Conservation (phyloP, 371 early-diverging fungal genomes). For the Haplosporangium sp. region DNA sequence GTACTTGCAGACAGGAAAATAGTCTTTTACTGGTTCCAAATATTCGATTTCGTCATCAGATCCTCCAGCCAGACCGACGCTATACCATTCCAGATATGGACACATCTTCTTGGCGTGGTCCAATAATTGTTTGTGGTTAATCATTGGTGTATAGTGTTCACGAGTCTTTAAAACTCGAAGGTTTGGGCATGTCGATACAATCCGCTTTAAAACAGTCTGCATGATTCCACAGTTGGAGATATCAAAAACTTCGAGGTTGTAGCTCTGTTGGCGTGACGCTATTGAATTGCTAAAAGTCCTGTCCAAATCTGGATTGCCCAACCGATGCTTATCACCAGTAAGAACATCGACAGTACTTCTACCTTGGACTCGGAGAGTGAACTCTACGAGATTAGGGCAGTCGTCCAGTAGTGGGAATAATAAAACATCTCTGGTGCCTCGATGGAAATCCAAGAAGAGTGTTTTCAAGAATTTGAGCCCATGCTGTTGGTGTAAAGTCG, state of each 20-base stretch:
- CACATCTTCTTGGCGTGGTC: constrained; percentile 13
- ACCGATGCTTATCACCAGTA: not conserved
- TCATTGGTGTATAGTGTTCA: not conserved
- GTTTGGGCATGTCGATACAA: constrained; percentile 31
- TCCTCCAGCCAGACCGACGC: not conserved
- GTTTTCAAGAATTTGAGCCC: constrained; percentile 8
- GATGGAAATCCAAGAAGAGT: not conserved
- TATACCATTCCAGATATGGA: constrained; percentile 29
- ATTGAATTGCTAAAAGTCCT: not conserved
- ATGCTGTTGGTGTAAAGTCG: not conserved
- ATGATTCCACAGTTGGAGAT: not conserved
- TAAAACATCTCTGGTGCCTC: not conserved
- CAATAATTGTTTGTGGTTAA: constrained; percentile 8
- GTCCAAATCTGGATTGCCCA: not conserved
- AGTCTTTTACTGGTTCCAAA: not conserved
- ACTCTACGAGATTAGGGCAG: constrained; percentile 7
- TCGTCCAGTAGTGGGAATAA: constrained; percentile 6
- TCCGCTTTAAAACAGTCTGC: constrained; percentile 21
- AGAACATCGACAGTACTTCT: not conserved
- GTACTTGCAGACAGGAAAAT: not conserved
- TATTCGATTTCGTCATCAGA: not conserved
- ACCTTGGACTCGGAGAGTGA: not conserved
- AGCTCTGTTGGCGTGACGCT: constrained; percentile 8
- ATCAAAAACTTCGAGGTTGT: constrained; percentile 25
- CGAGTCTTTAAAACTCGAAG: constrained; percentile 21